phyloP scores from a whole-genome alignment of 1,284 basidiomycete species.

The Cryptococcus neoformans region DNA sequence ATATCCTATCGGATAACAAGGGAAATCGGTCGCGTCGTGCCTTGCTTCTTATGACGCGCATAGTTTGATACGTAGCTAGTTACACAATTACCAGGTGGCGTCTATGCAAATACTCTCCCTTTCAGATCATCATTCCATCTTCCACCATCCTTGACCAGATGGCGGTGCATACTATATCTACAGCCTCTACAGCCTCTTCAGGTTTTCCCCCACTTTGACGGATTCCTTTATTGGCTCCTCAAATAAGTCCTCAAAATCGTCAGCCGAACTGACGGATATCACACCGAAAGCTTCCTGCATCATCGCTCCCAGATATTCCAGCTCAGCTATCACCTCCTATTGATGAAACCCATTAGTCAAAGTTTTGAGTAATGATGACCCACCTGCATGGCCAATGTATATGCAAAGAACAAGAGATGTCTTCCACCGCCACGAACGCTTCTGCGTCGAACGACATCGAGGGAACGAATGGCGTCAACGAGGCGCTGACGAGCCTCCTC shows the following conservation, averaged over 20 bases:
- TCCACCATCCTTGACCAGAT: too few relatives aligned
- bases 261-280: conserved; percentile 60
- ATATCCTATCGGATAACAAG: too few relatives aligned
- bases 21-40: too few relatives aligned
- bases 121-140: too few relatives aligned
- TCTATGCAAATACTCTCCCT: too few relatives aligned
- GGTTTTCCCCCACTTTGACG: not conserved
- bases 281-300: conserved; percentile 86
- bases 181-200: too few relatives aligned
- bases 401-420: conserved; percentile 89
- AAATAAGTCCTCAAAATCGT: conserved; percentile 69
- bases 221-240: not conserved
- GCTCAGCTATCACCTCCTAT: conserved; percentile 74
- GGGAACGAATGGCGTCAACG: conserved; percentile 73
- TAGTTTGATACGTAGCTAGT: too few relatives aligned
- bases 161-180: too few relatives aligned
- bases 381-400: conserved; percentile 78
- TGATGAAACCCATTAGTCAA: not conserved
- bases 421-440: conserved; percentile 62
- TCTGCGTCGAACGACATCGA: conserved; percentile 71
- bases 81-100: too few relatives aligned
- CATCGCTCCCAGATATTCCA: conserved; percentile 70
- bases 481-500: conserved; percentile 74
- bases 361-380: not conserved
- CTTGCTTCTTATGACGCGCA: too few relatives aligned